Conservation (phyloP, 495 filamentous ascomycete genomes). For the Clohesyomyces aquaticus region DNA sequence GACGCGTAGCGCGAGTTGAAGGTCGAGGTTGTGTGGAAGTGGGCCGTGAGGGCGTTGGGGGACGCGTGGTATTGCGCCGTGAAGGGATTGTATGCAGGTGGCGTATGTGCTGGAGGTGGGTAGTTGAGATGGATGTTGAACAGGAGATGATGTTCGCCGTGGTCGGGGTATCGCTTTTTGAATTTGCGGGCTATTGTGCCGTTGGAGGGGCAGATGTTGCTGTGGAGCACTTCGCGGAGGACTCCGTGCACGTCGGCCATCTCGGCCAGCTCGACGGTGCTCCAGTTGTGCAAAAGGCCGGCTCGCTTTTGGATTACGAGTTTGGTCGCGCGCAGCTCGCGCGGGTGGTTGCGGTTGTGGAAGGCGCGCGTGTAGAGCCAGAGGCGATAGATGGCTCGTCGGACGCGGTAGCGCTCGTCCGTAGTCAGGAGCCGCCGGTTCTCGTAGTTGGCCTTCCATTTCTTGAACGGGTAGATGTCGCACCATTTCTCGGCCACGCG, state of each 20-base stretch:
- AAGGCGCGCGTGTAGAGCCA: constrained; percentile 68
- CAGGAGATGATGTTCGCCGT: constrained; percentile 51
- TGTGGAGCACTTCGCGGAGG: constrained; percentile 57
- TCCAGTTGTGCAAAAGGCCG: constrained; percentile 62
- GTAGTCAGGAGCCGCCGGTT: constrained; percentile 63
- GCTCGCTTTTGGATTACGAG: constrained; percentile 55
- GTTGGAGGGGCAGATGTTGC: constrained; percentile 64
- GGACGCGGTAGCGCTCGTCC: constrained; percentile 62
- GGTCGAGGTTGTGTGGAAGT: constrained; percentile 47
- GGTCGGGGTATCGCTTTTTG: constrained; percentile 58
- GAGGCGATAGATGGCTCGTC: constrained; percentile 69
- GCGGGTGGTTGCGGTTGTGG: constrained; percentile 54
- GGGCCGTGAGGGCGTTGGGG: constrained; percentile 31
- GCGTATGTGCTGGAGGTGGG: constrained; percentile 40
- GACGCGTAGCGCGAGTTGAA: constrained; percentile 21
- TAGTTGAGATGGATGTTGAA: constrained; percentile 61
- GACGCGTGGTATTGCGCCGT: constrained; percentile 26
- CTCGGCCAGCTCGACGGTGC: constrained; percentile 57
- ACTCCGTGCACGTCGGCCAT: constrained; percentile 58
- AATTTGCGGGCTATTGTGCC: constrained; percentile 62
- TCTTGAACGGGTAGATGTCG: constrained; percentile 67
- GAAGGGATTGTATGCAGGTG: constrained; percentile 27
- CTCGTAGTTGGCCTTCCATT: constrained; percentile 64
- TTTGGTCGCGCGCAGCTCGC: constrained; percentile 53
- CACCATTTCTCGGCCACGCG: constrained; percentile 66